Evolutionary conservation across 805 yeast genomes (phyloP), one percentile per base, ranked within the genome.

Genomic region (Hanseniaspora meyeri): DNA sequence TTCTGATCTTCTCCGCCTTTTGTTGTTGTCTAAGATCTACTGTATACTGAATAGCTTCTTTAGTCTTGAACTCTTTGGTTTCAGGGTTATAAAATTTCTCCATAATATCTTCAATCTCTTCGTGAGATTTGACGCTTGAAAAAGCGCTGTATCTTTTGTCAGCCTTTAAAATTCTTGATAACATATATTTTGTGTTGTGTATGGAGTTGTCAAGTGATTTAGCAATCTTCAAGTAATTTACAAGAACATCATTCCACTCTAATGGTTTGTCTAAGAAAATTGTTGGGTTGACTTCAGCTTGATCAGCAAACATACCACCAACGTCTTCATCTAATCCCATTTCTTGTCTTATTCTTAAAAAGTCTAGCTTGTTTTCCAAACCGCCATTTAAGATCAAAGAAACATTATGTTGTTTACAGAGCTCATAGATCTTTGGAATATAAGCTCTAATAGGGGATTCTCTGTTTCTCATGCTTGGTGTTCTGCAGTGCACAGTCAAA

Each of bases 301-400:
- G 80, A 36, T 87, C 84, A 1, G 97, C 98, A 63, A 90, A 81
- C 98, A 93, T 91, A 7, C 87, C 90, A 4, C 97, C 95, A n/a
- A 84, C 70, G 52, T 78, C 78, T 1, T 76, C 75, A 5, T 66
- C 60, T 14, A 67, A 55, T 0, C 82, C 79, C 61, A 77, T 78
- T n/a, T 69, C 66, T 10, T 68, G 61, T 63, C 79, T 83, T 43
- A 90, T 64, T 29, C 71, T 70, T 8, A 62, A 59, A 59, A 77
- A 79, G 56, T 90, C 93, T 4, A 63, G 59, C 46, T 81, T 72
- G 51, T 78, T 73, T 50, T 70, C 70, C 4, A 93, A 70, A 24
- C 79, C 87, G 6, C 98, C 98, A 66, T 93, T 93, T 38, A 90
- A 81, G 2, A 86, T 79, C 61, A 95, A 77, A 4, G 87, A 75